Conservation (phyloP, 2,329 filamentous ascomycete species). For the Fusarium subglutinans region DNA sequence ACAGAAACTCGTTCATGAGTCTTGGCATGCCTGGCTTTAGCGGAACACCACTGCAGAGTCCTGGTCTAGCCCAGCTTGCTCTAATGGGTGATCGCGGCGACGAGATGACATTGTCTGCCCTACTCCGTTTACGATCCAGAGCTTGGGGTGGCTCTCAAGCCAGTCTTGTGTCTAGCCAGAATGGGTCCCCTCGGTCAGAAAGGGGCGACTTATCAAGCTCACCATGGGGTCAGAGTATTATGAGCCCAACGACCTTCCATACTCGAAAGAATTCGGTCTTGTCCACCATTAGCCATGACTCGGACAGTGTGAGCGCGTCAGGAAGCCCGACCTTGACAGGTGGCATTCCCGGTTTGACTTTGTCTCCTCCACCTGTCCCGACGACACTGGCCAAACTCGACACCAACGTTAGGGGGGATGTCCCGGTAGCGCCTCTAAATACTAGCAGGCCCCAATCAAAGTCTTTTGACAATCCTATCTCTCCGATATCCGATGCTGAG, state of each 20-base stretch:
- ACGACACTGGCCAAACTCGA: conserved; percentile 21
- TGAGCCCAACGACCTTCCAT: conserved; percentile 46
- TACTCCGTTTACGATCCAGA: conserved; percentile 76
- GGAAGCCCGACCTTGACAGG: conserved; percentile 63
- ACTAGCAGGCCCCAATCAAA: conserved; percentile 15
- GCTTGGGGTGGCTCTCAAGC: conserved; percentile 85
- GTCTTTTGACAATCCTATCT: conserved; percentile 25
- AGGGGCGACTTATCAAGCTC: conserved; percentile 59
- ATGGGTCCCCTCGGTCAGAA: conserved; percentile 61
- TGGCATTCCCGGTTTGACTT: conserved; percentile 46
- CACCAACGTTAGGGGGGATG: conserved; percentile 16
- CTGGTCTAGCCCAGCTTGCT: conserved; percentile 81
- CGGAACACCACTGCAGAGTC: conserved; percentile 67
- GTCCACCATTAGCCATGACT: conserved; percentile 59
- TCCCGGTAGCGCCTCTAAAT: conserved; percentile 12
- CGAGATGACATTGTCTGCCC: conserved; percentile 77
- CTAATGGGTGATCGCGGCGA: conserved; percentile 65
- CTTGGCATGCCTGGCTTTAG: conserved; percentile 56
- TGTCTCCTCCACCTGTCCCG: conserved; percentile 39
- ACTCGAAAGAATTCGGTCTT: conserved; percentile 60
- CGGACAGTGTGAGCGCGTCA: conserved; percentile 56
- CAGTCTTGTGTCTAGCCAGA: conserved; percentile 68
- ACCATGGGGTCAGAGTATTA: conserved; percentile 47
- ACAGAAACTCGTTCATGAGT: conserved; percentile 89
- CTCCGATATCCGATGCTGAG: conserved; percentile 32